These are phyloP conservation scores for Lichtheimia ornata DNA, from an alignment of 371 early-diverging fungal species.

Conservation along the genomic window DNA sequence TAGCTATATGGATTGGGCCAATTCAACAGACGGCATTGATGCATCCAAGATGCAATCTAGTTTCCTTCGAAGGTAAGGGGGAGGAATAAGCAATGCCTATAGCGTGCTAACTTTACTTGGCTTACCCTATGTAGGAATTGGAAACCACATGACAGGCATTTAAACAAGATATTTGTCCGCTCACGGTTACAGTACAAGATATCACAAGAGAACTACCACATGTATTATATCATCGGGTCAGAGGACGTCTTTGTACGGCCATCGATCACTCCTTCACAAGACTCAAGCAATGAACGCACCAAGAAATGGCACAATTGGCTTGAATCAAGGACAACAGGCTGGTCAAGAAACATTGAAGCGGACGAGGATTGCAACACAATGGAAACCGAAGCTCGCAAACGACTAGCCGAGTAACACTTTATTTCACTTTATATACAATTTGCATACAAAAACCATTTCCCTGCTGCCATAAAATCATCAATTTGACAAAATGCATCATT, in stretches of 20 bases:
- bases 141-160: constrained; percentile 79
- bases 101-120: constrained; percentile 23
- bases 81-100: constrained; percentile 25
- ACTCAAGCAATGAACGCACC: background rate
- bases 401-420: constrained; percentile 9
- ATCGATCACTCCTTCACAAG: constrained; percentile 1
- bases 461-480: too few species aligned
- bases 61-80: constrained; percentile 65
- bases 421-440: background rate
- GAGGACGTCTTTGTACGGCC: constrained; percentile 63
- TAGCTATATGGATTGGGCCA: constrained; percentile 79
- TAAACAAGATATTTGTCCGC: constrained; percentile 62
- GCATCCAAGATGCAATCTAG: constrained; percentile 55
- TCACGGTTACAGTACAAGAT: constrained; percentile 91
- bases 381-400: constrained; percentile 29
- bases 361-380: constrained; percentile 27
- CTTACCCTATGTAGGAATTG: constrained; percentile 46
- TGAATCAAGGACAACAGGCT: constrained; percentile 34
- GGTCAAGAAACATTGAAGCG: constrained; percentile 24
- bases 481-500: too few species aligned
- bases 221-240: constrained; percentile 54
- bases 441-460: background rate
- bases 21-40: constrained; percentile 74
- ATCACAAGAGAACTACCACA: constrained; percentile 63
- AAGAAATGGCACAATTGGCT: constrained; percentile 23